A percentile compares a stretch with the other conserved stretches of the same genome.
Evolutionary conservation across 768 basidiomycete genomes (phyloP).

Genomic region (Mycena haematopus): DNA sequence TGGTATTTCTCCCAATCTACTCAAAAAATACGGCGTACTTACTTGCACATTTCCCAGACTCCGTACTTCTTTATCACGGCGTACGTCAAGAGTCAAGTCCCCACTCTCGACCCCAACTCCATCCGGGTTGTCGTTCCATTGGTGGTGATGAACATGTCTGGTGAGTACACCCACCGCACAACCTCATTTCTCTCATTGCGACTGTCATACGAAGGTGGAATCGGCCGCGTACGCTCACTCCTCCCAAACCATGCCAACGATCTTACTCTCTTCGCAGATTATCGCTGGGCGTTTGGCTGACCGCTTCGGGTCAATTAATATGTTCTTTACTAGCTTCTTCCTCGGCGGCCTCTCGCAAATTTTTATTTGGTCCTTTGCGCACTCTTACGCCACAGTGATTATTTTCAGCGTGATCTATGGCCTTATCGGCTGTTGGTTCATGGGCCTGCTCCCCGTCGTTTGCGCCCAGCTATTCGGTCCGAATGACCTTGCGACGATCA

Average conservation of each 20-base stretch:
- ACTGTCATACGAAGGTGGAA: slow-evolving; percentile 22
- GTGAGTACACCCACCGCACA: slow-evolving; percentile 19
- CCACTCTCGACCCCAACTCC: slow-evolving; percentile 28
- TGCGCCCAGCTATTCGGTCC: slow-evolving; percentile 37
- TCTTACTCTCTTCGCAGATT: slow-evolving; percentile 29
- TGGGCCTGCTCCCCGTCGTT: slow-evolving; percentile 41
- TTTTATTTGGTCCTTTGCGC: slow-evolving; percentile 46
- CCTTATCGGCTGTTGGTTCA: slow-evolving; percentile 42
- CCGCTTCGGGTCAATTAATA: slow-evolving; percentile 45
- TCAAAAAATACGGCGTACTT: neutral
- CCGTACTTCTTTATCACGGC: slow-evolving; percentile 34
- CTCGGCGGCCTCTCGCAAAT: slow-evolving; percentile 44
- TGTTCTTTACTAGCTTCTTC: slow-evolving; percentile 42
- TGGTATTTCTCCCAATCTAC: slow-evolving; percentile 15
- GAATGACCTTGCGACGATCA: slow-evolving; percentile 34
- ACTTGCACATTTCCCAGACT: slow-evolving; percentile 25
- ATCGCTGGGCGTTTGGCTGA: slow-evolving; percentile 45
- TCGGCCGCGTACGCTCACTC: slow-evolving; percentile 31
- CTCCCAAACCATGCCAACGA: too few relatives aligned
- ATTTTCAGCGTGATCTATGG: slow-evolving; percentile 41
- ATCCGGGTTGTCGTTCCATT: slow-evolving; percentile 32
- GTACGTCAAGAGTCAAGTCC: slow-evolving; percentile 30
- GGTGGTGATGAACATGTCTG: slow-evolving; percentile 34
- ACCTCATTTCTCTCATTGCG: neutral
- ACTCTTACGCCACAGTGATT: slow-evolving; percentile 39